These are phyloP conservation scores for Omphalotus olearius DNA, from an alignment of 1,284 basidiomycete species.

Conservation along the genomic window DNA sequence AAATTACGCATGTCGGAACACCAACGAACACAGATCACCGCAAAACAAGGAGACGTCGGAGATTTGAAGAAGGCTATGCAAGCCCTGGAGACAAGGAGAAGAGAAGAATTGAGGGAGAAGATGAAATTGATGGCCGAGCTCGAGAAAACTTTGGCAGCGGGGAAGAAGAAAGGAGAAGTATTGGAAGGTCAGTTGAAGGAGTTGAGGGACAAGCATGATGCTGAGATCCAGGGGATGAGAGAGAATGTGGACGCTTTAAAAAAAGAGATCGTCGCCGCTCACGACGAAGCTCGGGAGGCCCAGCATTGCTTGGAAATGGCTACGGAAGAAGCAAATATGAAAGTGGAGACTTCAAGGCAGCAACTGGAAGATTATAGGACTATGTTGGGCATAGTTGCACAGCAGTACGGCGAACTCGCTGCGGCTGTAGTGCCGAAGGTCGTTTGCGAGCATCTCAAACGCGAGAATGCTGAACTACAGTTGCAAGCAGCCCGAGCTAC, in stretches of 20 bases:
- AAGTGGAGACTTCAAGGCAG: conserved; percentile 39
- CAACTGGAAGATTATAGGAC: conserved; percentile 46
- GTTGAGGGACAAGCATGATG: conserved; percentile 31
- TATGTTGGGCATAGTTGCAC: conserved; percentile 42
- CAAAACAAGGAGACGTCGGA: conserved; percentile 46
- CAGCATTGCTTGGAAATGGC: conserved; percentile 30
- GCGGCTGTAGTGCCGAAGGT: conserved; percentile 41
- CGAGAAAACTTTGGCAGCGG: conserved; percentile 44
- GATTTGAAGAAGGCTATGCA: conserved; percentile 53
- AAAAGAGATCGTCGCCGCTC: conserved; percentile 34
- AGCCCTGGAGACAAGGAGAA: conserved; percentile 42
- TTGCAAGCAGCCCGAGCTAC: conserved; percentile 37
- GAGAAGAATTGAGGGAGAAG: conserved; percentile 48
- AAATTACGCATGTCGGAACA: conserved; percentile 61
- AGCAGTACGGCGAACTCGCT: conserved; percentile 58
- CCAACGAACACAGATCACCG: conserved; percentile 46
- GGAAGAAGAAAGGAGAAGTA: conserved; percentile 46
- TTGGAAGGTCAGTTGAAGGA: conserved; percentile 43
- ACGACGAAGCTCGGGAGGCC: conserved; percentile 26
- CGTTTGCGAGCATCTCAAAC: conserved; percentile 37
- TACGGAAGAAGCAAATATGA: conserved; percentile 23
- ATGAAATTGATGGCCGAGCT: conserved; percentile 54
- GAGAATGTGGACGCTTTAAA: conserved; percentile 30
- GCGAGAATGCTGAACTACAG: conserved; percentile 36
- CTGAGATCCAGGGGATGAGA: conserved; percentile 38